phyloP scores from a whole-genome alignment of 1,284 basidiomycete genomes.

The Schizophyllum amplum region DNA sequence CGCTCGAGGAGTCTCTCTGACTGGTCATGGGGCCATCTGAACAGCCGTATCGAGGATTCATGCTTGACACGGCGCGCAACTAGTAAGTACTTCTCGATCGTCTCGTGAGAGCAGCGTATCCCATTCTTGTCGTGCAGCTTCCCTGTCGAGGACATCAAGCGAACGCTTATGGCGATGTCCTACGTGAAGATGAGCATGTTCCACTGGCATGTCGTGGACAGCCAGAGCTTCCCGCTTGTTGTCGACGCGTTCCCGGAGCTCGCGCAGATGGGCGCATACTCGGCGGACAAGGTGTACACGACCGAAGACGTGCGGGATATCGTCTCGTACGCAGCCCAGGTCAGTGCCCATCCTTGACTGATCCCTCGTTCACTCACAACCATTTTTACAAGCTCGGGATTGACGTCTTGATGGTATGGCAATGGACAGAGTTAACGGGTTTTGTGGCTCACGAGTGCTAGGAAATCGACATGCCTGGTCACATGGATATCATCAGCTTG shows the following conservation, averaged over 20 bases:
- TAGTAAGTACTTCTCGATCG: constrained; percentile 23
- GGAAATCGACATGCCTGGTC: constrained; percentile 77
- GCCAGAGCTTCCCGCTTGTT: constrained; percentile 67
- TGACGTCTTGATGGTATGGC: constrained; percentile 53
- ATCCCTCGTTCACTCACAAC: background rate
- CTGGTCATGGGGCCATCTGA: constrained; percentile 4
- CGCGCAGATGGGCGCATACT: constrained; percentile 60
- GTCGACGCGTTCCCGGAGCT: constrained; percentile 57
- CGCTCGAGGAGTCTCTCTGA: background rate
- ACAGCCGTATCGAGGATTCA: constrained; percentile 72
- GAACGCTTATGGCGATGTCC: constrained; percentile 47
- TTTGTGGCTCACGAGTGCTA: constrained; percentile 9
- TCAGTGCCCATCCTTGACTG: constrained; percentile 23
- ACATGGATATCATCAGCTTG: constrained; percentile 61
- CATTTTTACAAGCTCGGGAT: constrained; percentile 56
- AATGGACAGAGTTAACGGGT: background rate
- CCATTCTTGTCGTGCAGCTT: constrained; percentile 33
- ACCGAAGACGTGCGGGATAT: constrained; percentile 52
- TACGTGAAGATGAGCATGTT: constrained; percentile 51
- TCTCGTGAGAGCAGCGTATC: background rate
- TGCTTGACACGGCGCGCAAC: constrained; percentile 65
- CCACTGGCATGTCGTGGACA: constrained; percentile 76
- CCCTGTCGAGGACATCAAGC: constrained; percentile 54
- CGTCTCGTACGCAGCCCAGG: constrained; percentile 61
- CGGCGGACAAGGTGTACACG: constrained; percentile 45